These are phyloP conservation scores for Pugionium dolabratum DNA, from an alignment of 345 rosid genomes.

Conservation along the genomic window DNA sequence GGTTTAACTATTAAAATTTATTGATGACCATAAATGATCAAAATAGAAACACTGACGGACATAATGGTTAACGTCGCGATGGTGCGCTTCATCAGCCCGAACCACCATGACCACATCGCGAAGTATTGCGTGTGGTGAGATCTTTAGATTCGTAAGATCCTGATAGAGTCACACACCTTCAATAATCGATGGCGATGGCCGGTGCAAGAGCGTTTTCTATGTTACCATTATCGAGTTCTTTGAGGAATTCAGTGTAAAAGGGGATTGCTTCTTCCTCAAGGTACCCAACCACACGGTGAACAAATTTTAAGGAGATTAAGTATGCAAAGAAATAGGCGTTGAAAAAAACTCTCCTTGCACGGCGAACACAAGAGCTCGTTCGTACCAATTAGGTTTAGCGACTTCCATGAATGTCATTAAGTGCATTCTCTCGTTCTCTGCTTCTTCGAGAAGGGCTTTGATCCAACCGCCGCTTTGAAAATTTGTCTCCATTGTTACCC, in stretches of 20 bases:
- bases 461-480: slow-evolving; percentile 65
- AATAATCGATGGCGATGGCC: slow-evolving; percentile 73
- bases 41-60: slow-evolving; percentile 49
- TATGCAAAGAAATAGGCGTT: slow-evolving; percentile 74
- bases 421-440: slow-evolving; percentile 89
- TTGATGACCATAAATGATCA: too few species aligned
- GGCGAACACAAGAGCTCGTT: slow-evolving; percentile 60
- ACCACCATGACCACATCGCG: slow-evolving; percentile 75
- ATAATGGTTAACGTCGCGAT: slow-evolving; percentile 79
- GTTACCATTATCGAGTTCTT: slow-evolving; percentile 68
- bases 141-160: too few species aligned
- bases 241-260: slow-evolving; percentile 76
- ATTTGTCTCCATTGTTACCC: slow-evolving; percentile 43
- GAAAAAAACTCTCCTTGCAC: slow-evolving; percentile 78
- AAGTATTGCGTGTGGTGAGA: slow-evolving; percentile 54
- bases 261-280: slow-evolving; percentile 88
- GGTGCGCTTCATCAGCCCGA: slow-evolving; percentile 81
- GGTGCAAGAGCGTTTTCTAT: slow-evolving; percentile 75
- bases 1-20: too few species aligned
- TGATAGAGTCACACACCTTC: slow-evolving; percentile 40
- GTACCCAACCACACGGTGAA: slow-evolving; percentile 79
- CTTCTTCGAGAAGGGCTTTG: slow-evolving; percentile 71
- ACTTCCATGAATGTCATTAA: slow-evolving; percentile 93
- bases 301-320: slow-evolving; percentile 69
- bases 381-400: slow-evolving; percentile 65